phyloP scores from a whole-genome alignment of 2,329 filamentous ascomycete species.

The Hortaea werneckii region DNA sequence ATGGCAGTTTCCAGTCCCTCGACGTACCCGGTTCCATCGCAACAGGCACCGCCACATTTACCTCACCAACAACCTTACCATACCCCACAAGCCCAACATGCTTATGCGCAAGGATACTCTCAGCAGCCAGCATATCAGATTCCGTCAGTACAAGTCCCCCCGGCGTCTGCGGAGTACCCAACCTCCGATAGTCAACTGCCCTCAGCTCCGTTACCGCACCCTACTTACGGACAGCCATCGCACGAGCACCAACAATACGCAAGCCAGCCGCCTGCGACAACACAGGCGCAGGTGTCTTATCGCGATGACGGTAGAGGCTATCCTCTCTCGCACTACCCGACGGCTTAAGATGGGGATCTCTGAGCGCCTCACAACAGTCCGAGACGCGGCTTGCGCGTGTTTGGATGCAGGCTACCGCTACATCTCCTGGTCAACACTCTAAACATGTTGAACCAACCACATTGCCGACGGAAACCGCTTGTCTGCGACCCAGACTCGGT shows the following conservation, averaged over 20 bases:
- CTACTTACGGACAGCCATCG: constrained; percentile 10
- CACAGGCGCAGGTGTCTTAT: constrained; percentile 10
- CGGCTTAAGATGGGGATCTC: constrained; percentile 5
- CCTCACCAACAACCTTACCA: constrained; percentile 1
- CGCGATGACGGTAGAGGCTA: constrained; percentile 15
- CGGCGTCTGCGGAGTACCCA: constrained; percentile 10
- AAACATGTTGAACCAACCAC: no score
- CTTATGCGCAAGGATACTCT: constrained; percentile 11
- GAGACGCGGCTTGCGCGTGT: no score
- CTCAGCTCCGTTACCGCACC: constrained; percentile 14
- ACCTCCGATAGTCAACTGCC: constrained; percentile 18
- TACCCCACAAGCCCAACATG: neutral
- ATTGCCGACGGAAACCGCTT: no score
- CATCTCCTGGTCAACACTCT: no score
- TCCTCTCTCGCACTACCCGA: constrained; percentile 16
- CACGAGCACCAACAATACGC: constrained; percentile 14
- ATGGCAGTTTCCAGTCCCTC: constrained; percentile 11
- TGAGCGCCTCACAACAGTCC: no score
- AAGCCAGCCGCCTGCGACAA: constrained; percentile 3
- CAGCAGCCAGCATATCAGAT: constrained; percentile 12
- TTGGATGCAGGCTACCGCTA: no score
- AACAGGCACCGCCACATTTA: constrained; percentile 1
- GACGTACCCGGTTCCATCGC: neutral
- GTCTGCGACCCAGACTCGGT: no score
- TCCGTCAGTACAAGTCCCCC: constrained; percentile 12